phyloP scores from a whole-genome alignment of 345 rosid species.

The Populus davidiana region DNA sequence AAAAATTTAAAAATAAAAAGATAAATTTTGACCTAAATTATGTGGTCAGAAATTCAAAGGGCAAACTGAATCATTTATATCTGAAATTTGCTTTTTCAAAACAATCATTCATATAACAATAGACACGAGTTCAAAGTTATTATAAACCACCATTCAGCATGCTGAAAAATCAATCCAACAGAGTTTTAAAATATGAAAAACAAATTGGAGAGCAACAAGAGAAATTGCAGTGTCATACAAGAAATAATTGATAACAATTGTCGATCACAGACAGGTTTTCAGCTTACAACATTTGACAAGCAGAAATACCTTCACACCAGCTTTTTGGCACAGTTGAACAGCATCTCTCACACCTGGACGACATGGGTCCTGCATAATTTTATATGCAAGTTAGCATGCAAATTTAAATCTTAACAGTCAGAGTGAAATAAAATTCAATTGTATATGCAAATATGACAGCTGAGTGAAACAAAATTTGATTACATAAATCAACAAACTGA shows the following conservation, averaged over 20 bases:
- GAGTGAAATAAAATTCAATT: not conserved
- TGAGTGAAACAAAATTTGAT: not conserved
- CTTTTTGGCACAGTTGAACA: slow-evolving; percentile 28
- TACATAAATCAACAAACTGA: not conserved
- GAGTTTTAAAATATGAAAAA: not conserved
- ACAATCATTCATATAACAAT: not conserved
- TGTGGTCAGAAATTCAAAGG: not conserved
- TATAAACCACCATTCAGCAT: not conserved
- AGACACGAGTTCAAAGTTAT: not conserved
- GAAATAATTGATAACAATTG: not conserved
- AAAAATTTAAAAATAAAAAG: not conserved
- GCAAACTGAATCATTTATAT: not conserved
- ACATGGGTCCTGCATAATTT: slow-evolving; percentile 30
- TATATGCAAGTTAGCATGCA: not conserved
- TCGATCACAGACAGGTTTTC: not conserved
- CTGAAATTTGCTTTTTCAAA: not conserved
- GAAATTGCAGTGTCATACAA: not conserved
- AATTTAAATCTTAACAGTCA: not conserved
- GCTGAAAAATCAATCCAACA: not conserved
- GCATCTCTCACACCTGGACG: slow-evolving; percentile 33
- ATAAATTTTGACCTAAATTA: not conserved
- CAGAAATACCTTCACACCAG: slow-evolving; percentile 32
- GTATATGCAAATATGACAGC: not conserved
- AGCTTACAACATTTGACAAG: not conserved
- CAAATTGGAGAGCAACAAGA: not conserved